phyloP scores from a whole-genome alignment of 371 early-diverging fungal species.

The Mortierella sp. region DNA sequence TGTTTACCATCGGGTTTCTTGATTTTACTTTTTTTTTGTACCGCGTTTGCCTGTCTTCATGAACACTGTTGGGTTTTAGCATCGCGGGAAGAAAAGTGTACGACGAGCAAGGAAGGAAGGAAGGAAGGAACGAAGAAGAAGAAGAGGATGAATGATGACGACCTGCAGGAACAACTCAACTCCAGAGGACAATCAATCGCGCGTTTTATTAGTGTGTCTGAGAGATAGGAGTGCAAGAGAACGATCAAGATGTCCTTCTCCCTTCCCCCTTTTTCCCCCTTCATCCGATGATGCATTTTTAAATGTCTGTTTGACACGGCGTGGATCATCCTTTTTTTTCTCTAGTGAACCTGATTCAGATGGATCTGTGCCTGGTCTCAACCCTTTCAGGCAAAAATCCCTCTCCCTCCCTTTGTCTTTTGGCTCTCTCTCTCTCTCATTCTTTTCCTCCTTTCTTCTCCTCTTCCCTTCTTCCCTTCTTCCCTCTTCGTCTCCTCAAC shows the following conservation, averaged over 20 bases:
- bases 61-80: background rate
- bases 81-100: background rate
- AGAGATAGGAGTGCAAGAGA: constrained; percentile 2
- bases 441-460: background rate
- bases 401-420: constrained; percentile 1
- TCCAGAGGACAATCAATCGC: background rate
- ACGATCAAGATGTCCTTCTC: too few species aligned
- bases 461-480: constrained; percentile 14
- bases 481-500: constrained; percentile 10
- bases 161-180: background rate
- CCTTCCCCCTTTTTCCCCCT: too few species aligned
- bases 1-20: background rate
- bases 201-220: background rate
- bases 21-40: background rate
- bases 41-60: background rate
- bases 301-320: background rate
- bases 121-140: too few species aligned
- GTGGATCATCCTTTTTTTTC: background rate
- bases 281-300: background rate
- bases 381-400: background rate
- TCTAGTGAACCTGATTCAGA: too few species aligned
- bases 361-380: background rate
- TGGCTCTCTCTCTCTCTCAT: background rate
- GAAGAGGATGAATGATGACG: background rate
- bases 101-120: background rate